These are phyloP conservation scores for Incumbomyces lentus DNA, from an alignment of 2,329 filamentous ascomycete genomes.

Conservation along the genomic window DNA sequence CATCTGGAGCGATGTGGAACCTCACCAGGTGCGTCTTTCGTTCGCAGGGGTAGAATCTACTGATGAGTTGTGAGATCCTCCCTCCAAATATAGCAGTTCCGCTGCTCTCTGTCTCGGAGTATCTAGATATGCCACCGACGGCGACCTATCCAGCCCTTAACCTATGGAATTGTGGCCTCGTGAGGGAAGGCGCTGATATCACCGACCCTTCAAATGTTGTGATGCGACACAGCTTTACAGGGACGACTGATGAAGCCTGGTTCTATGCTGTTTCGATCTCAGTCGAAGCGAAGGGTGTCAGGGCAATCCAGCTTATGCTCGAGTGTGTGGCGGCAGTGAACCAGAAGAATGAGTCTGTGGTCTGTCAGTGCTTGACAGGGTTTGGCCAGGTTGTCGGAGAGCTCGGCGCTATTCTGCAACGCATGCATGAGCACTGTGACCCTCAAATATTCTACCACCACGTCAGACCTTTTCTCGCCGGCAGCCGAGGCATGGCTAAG, in stretches of 20 bases:
- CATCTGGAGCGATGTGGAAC: constrained; percentile 68
- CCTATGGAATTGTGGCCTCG: constrained; percentile 30
- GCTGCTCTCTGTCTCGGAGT: constrained; percentile 27
- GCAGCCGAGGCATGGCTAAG: constrained; percentile 44
- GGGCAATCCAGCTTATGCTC: constrained; percentile 36
- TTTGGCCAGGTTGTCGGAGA: constrained; percentile 35
- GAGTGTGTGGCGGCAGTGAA: constrained; percentile 38
- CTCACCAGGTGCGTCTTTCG: constrained; percentile 48
- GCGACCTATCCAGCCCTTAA: constrained; percentile 35
- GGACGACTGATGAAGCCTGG: constrained; percentile 33
- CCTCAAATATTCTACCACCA: constrained; percentile 43
- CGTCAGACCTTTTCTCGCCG: constrained; percentile 42
- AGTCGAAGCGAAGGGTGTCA: constrained; percentile 42
- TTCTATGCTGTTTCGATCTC: constrained; percentile 45
- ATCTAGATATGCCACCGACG: constrained; percentile 30
- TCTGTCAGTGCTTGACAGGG: constrained; percentile 31
- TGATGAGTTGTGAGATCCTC: constrained; percentile 22
- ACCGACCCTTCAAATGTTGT: constrained; percentile 29
- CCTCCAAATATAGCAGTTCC: constrained; percentile 29
- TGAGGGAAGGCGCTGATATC: constrained; percentile 21
- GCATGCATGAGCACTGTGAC: constrained; percentile 42
- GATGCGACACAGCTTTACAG: constrained; percentile 28
- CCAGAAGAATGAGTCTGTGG: constrained; percentile 26
- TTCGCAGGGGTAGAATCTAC: background rate
- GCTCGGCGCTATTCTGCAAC: constrained; percentile 32